phyloP scores from a whole-genome alignment of 1,139 yeast species.

The Candida sp. region DNA sequence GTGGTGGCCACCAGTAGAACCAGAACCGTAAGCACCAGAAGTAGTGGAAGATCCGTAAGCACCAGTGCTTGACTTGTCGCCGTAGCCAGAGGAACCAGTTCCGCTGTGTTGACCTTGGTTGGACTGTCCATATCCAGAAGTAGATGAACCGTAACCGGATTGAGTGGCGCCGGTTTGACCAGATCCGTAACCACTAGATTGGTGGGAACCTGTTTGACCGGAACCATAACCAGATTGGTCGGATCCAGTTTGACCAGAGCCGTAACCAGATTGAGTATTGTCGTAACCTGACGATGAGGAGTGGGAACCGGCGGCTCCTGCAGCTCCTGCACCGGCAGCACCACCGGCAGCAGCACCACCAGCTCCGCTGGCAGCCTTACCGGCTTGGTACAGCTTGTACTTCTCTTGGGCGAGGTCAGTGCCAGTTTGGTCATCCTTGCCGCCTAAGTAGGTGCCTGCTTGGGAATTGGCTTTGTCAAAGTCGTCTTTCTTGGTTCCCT shows the following conservation, averaged over 20 bases:
- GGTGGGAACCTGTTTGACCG: conserved; percentile 1
- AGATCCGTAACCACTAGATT: background rate
- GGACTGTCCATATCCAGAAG: background rate
- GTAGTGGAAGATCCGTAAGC: conserved; percentile 4
- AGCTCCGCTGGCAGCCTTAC: conserved; percentile 1
- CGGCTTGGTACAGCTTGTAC: conserved; percentile 9
- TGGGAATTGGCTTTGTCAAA: conserved; percentile 12
- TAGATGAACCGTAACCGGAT: conserved; percentile 5
- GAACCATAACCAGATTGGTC: conserved; percentile 3
- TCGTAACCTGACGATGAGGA: conserved; percentile 5
- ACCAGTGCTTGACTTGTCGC: conserved; percentile 10
- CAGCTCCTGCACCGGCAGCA: background rate
- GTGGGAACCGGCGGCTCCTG: conserved; percentile 5
- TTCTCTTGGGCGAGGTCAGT: conserved; percentile 15
- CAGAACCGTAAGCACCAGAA: conserved; percentile 3
- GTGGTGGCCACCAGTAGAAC: conserved; percentile 12
- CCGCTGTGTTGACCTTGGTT: background rate
- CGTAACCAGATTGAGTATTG: background rate
- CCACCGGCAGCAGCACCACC: conserved; percentile 1
- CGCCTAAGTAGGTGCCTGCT: conserved; percentile 14
- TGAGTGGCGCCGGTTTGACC: background rate
- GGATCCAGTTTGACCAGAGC: conserved; percentile 4
- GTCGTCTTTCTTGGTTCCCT: conserved; percentile 14
- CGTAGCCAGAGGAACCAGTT: conserved; percentile 3
- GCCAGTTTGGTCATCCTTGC: conserved; percentile 16